These are phyloP conservation scores for Trametes sp. DNA, from an alignment of 1,284 basidiomycete genomes.

Conservation along the genomic window DNA sequence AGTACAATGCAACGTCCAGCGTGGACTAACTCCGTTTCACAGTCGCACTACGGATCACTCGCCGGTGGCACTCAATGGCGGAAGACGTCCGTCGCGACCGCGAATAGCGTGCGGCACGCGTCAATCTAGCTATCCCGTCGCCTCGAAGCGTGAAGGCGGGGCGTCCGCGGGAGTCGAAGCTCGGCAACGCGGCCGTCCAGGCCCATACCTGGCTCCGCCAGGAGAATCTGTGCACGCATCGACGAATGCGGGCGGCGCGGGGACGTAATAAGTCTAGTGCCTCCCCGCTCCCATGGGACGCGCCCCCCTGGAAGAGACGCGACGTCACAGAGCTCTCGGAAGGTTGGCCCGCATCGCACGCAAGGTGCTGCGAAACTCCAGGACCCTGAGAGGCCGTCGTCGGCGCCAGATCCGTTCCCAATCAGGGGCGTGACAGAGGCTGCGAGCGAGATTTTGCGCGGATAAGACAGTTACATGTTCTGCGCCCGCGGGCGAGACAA, in stretches of 20 bases:
- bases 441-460: not conserved
- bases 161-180: constrained; percentile 14
- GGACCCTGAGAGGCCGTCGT: not conserved
- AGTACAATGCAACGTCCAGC: not conserved
- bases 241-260: constrained; percentile 14
- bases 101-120: constrained; percentile 3
- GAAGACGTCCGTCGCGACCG: constrained; percentile 7
- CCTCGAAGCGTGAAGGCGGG: not conserved
- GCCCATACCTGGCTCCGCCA: constrained; percentile 9
- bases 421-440: constrained; percentile 30
- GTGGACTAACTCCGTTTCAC: constrained; percentile 5
- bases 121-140: not conserved
- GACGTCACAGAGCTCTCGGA: constrained; percentile 8
- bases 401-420: not conserved
- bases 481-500: constrained; percentile 2
- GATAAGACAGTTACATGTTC: constrained; percentile 23
- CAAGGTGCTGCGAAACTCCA: not conserved
- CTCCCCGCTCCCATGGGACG: not conserved
- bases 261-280: constrained; percentile 25
- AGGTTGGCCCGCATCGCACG: not conserved
- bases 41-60: constrained; percentile 21
- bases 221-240: not conserved
- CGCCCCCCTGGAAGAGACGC: constrained; percentile 8
- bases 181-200: constrained; percentile 7
- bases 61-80: constrained; percentile 15